phyloP scores from a whole-genome alignment of 768 basidiomycete genomes.

The Leccinum ochraceum region DNA sequence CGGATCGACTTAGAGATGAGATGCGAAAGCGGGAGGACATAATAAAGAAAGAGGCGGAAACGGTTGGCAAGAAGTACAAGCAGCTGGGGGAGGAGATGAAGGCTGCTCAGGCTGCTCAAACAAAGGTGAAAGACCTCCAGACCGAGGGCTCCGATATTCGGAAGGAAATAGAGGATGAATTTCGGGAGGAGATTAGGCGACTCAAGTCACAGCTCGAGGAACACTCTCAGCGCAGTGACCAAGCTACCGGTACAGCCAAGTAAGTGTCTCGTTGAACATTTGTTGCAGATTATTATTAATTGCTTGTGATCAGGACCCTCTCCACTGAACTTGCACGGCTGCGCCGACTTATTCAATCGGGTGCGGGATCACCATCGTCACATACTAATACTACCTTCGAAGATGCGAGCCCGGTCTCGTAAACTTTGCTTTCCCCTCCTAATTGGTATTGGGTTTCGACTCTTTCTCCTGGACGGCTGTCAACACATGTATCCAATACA shows the following conservation, averaged over 20 bases:
- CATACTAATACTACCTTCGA: constrained; percentile 13
- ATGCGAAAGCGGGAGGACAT: constrained; percentile 75
- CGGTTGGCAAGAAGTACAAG: constrained; percentile 67
- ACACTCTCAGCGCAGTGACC: constrained; percentile 55
- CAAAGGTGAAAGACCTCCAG: constrained; percentile 50
- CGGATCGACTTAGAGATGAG: constrained; percentile 69
- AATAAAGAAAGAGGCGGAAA: constrained; percentile 66
- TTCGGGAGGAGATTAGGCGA: constrained; percentile 55
- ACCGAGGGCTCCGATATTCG: constrained; percentile 49
- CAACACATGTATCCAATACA: constrained; percentile 37
- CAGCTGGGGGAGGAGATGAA: constrained; percentile 64
- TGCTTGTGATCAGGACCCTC: constrained; percentile 43
- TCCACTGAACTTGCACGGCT: constrained; percentile 66
- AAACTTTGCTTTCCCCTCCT: background rate
- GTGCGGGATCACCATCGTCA: constrained; percentile 37
- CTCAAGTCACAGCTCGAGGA: constrained; percentile 56
- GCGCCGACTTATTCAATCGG: constrained; percentile 69
- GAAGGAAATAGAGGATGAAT: constrained; percentile 60
- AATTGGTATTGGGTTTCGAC: constrained; percentile 4
- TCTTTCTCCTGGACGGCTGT: constrained; percentile 25
- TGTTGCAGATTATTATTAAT: background rate
- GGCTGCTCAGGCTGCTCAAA: constrained; percentile 46
- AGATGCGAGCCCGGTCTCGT: constrained; percentile 17
- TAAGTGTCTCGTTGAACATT: constrained; percentile 33
- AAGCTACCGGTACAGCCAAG: constrained; percentile 63